phyloP scores from a whole-genome alignment of 768 basidiomycete species.

The Mycena amicta region DNA sequence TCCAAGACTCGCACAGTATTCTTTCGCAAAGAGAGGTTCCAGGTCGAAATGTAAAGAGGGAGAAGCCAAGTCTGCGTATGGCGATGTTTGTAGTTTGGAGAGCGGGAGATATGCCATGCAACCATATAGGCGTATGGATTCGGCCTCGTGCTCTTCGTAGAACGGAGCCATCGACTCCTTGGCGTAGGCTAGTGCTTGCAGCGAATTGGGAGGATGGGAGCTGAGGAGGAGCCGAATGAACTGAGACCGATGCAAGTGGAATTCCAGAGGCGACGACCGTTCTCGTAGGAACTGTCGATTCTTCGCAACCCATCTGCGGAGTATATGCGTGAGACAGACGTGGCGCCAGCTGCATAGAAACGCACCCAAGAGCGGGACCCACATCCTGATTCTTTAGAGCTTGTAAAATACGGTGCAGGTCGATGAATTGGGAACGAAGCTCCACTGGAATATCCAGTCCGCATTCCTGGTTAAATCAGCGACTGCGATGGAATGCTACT shows the following conservation, averaged over 20 bases:
- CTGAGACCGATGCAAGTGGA: slow-evolving; percentile 87
- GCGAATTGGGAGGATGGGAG: slow-evolving; percentile 57
- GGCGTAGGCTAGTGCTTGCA: slow-evolving; percentile 75
- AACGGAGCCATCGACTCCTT: slow-evolving; percentile 65
- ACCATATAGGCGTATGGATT: slow-evolving; percentile 72
- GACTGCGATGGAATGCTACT: slow-evolving; percentile 1
- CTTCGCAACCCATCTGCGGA: slow-evolving; percentile 75
- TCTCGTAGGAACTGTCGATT: slow-evolving; percentile 67
- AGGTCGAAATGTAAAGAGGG: slow-evolving; percentile 77
- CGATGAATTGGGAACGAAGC: slow-evolving; percentile 59
- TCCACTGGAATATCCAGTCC: slow-evolving; percentile 55
- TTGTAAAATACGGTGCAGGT: slow-evolving; percentile 72
- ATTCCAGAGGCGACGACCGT: slow-evolving; percentile 83
- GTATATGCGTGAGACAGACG: slow-evolving; percentile 15
- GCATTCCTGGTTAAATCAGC: slow-evolving; percentile 57
- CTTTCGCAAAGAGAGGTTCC: slow-evolving; percentile 81
- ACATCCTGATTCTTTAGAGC: slow-evolving; percentile 69
- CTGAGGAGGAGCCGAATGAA: slow-evolving; percentile 79
- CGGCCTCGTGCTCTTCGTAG: slow-evolving; percentile 58
- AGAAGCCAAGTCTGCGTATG: slow-evolving; percentile 74
- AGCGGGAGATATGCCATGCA: slow-evolving; percentile 74
- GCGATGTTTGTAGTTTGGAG: slow-evolving; percentile 63
- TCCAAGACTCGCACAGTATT: slow-evolving; percentile 84
- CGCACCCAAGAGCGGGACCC: slow-evolving; percentile 76
- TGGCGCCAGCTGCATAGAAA: neutral